Base-by-base conservation (phyloP, 768 basidiomycete species). In the Suillus fuscotomentosus region DNA sequence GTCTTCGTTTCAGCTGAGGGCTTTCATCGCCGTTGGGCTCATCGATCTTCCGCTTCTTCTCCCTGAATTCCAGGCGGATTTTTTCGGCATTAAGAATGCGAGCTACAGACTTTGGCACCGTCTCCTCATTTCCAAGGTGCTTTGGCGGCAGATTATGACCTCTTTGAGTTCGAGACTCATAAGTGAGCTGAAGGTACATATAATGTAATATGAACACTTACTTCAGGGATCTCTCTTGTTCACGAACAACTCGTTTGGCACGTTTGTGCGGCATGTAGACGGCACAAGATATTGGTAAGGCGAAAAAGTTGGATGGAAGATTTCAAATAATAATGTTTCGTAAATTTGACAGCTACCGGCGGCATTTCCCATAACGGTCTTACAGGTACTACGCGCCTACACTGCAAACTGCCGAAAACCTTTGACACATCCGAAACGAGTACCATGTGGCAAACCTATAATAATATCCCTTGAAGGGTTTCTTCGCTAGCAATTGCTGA, bases 51-150 rank as follows among this genome's bases (percentile, higher is more conserved):
- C 81, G 79, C 70, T 83, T 85, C 73, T 82, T 86, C 60, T 75
- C 72, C 24, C 79, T 82, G 72, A 77, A 89, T 56, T 86, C 83
- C 36, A 84, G 81, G 51, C 88, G 81, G 51, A 91, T 81, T 64
- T 80, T 76, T 24, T 77, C 78, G 2, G 91, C 88, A 68, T 92
- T 85, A 45, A 93, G 73, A 22, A 92, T 82, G 15, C 91, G 84
- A 42, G 83, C 74, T 17, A 83, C 82, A 11, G 88, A 84, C 76
- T 92, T 94, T 10, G 92, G 91, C 22, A 93, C 81, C 5, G 81
- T 77, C 69, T 94, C 92, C 54, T 81, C 77, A 70, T 86, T 71
- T 7, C 78, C 74, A 24, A 76, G 69, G 67, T 77, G 78, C 65
- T 68, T 72, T 20, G 86, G 88, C 6, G 83, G 79, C 56, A 84